A percentile compares a stretch with the other conserved stretches of the same genome.
These are phyloP conservation scores for Trichoderma gamsii DNA, from an alignment of 495 filamentous ascomycete species.

Conservation along the genomic window DNA sequence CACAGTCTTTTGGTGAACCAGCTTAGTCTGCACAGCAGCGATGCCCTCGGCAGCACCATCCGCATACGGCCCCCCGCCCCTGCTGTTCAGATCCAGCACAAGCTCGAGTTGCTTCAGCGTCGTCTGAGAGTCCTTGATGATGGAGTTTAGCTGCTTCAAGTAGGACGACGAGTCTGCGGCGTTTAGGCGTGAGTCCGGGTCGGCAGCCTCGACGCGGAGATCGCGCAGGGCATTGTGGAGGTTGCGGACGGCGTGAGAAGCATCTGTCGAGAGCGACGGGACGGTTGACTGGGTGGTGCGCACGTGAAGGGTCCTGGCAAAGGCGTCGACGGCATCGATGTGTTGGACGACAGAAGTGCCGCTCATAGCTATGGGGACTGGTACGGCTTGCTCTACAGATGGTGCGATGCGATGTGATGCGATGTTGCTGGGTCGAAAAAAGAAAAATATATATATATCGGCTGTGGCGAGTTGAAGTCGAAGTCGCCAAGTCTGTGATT, in stretches of 20 bases:
- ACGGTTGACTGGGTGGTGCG: slow-evolving; percentile 33
- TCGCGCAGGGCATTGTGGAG: slow-evolving; percentile 44
- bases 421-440: not conserved
- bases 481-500: not conserved
- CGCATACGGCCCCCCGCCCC: slow-evolving; percentile 13
- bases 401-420: not conserved
- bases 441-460: not conserved
- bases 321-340: slow-evolving; percentile 39
- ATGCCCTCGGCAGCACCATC: slow-evolving; percentile 20
- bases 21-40: slow-evolving; percentile 31
- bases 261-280: slow-evolving; percentile 23
- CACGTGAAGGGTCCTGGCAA: slow-evolving; percentile 35
- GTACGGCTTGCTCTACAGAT: not conserved
- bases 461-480: too few relatives aligned
- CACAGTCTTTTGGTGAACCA: slow-evolving; percentile 35
- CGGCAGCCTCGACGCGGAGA: slow-evolving; percentile 43
- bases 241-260: slow-evolving; percentile 34
- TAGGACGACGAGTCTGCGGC: slow-evolving; percentile 30
- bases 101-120: slow-evolving; percentile 42
- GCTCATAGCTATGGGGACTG: slow-evolving; percentile 19
- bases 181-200: slow-evolving; percentile 44
- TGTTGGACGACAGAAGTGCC: slow-evolving; percentile 21
- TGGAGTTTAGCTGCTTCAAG: slow-evolving; percentile 35
- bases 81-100: slow-evolving; percentile 37
- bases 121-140: slow-evolving; percentile 45